Conservation (phyloP, 768 basidiomycete genomes). For the Rubroboletus pulcherrimus region DNA sequence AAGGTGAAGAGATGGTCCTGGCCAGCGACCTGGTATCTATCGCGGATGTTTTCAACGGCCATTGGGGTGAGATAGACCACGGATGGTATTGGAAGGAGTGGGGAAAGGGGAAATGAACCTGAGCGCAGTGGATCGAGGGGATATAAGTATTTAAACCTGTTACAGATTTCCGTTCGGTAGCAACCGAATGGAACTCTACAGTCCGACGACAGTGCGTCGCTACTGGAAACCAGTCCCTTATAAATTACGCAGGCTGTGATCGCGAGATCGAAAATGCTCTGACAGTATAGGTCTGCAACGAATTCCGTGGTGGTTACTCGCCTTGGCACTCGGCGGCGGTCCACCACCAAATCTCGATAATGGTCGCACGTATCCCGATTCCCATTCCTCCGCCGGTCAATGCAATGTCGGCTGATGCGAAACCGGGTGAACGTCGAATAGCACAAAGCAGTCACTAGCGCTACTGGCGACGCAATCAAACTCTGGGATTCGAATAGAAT, state of each 20-base stretch:
- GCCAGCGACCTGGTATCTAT: conserved; percentile 71
- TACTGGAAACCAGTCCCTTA: not conserved
- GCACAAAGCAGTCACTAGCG: not conserved
- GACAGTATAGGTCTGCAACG: not conserved
- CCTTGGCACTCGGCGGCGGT: not conserved
- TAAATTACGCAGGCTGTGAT: not conserved
- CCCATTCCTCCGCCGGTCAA: not conserved
- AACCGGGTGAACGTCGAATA: not conserved
- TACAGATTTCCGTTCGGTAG: conserved; percentile 16
- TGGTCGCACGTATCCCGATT: no score
- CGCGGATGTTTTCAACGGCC: conserved; percentile 53
- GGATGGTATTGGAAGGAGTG: not conserved
- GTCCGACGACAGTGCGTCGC: not conserved
- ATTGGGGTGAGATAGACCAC: conserved; percentile 30
- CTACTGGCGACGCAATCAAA: not conserved
- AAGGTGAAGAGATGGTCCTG: conserved; percentile 91
- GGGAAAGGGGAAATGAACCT: not conserved
- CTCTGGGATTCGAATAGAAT: no score
- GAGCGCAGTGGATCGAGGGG: not conserved
- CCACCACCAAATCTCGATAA: not conserved
- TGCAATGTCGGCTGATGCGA: not conserved
- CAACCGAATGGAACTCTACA: conserved; percentile 12
- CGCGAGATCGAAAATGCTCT: not conserved
- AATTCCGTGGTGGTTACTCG: not conserved
- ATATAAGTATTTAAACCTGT: conserved; percentile 10